phyloP scores from a whole-genome alignment of 495 filamentous ascomycete species.

The Elaphomyces granulatus region DNA sequence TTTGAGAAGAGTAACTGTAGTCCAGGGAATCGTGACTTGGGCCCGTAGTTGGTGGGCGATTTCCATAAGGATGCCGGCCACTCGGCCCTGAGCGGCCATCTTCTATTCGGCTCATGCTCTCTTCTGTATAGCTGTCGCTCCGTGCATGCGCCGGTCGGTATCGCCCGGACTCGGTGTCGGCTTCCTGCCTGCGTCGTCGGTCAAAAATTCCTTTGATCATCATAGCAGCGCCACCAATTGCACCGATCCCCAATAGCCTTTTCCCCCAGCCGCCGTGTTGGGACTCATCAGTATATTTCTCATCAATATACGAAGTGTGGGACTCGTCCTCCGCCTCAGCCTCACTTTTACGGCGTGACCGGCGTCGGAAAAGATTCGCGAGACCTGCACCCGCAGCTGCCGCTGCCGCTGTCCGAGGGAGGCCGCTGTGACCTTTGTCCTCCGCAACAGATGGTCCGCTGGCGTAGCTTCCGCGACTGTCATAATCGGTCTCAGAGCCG shows the following conservation, averaged over 20 bases:
- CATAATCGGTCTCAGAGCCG: constrained; percentile 32
- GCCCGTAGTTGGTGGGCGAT: constrained; percentile 26
- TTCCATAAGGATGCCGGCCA: constrained; percentile 24
- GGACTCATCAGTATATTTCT: constrained; percentile 44
- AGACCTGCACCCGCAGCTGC: constrained; percentile 48
- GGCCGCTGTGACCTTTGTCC: constrained; percentile 19
- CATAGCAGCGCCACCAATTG: constrained; percentile 48
- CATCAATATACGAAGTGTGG: constrained; percentile 41
- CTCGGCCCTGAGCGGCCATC: constrained; percentile 27
- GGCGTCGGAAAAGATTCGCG: constrained; percentile 40
- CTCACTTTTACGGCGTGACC: constrained; percentile 19
- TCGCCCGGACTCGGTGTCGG: constrained; percentile 39
- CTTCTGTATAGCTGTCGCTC: constrained; percentile 30
- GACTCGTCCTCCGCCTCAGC: constrained; percentile 27
- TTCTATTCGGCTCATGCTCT: constrained; percentile 28
- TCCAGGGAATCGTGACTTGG: constrained; percentile 24
- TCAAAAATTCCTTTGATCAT: constrained; percentile 51
- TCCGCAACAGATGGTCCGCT: constrained; percentile 26
- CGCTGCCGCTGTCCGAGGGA: constrained; percentile 29
- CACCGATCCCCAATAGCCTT: constrained; percentile 51
- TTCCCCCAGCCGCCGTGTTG: constrained; percentile 44
- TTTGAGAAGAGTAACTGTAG: constrained; percentile 25
- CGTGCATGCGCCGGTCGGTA: constrained; percentile 32
- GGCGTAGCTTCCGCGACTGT: constrained; percentile 38
- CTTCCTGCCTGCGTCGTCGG: constrained; percentile 39